Evolutionary conservation across 768 basidiomycete species (phyloP).

Genomic region (Hydnomerulius pinastri): DNA sequence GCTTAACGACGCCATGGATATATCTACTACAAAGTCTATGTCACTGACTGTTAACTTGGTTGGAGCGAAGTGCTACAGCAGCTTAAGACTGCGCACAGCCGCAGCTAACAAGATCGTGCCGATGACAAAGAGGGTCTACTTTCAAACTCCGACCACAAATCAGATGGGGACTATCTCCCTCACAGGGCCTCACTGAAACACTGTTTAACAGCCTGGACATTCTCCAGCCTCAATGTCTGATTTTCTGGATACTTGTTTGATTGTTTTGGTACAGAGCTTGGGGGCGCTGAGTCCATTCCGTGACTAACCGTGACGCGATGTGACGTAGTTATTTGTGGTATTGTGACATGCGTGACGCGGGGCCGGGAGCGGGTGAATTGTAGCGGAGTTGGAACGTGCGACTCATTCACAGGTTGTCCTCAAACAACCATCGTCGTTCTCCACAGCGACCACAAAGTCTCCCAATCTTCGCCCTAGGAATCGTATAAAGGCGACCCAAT

Average conservation of each 20-base stretch:
- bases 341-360: conserved; percentile 26
- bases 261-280: too few species aligned
- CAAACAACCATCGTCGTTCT: conserved; percentile 35
- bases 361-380: conserved; percentile 24
- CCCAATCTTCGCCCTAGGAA: conserved; percentile 11
- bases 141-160: conserved; percentile 26
- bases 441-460: conserved; percentile 17
- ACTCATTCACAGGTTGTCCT: conserved; percentile 36
- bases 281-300: background rate
- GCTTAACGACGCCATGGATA: conserved; percentile 64
- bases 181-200: too few species aligned
- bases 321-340: too few species aligned
- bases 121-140: conserved; percentile 12
- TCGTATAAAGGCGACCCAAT: background rate
- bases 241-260: too few species aligned
- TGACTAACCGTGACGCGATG: background rate
- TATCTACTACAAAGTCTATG: too few species aligned
- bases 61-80: too few species aligned
- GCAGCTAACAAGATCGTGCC: conserved; percentile 23
- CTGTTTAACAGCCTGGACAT: too few species aligned
- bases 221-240: too few species aligned
- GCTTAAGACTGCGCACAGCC: conserved; percentile 17
- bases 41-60: too few species aligned
- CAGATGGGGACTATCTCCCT: background rate
- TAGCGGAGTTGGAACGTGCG: conserved; percentile 34